These are phyloP conservation scores for Chytridiales sp. DNA, from an alignment of 371 early-diverging fungal species.

Conservation along the genomic window DNA sequence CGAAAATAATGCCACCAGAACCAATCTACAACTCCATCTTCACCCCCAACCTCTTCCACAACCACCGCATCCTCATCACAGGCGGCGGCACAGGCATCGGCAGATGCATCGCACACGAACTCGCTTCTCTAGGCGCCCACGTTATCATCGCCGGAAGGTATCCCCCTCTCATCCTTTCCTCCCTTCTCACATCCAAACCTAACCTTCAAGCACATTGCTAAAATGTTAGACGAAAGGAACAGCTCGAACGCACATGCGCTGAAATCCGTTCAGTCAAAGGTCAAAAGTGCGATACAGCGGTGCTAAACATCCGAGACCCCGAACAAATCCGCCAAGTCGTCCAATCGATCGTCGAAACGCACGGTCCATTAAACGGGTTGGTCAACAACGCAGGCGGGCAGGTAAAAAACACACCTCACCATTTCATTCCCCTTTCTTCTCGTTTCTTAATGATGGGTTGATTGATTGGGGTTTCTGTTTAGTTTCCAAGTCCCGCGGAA, in stretches of 20 bases:
- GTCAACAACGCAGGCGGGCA: conserved; percentile 61
- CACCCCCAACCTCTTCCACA: conserved; percentile 34
- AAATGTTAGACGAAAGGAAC: conserved; percentile 31
- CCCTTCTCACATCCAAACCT: not conserved
- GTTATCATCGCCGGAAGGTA: conserved; percentile 50
- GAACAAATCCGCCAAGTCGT: conserved; percentile 34
- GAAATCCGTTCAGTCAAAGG: conserved; percentile 46
- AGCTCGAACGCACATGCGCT: conserved; percentile 28
- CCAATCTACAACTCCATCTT: not conserved
- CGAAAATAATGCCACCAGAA: no score
- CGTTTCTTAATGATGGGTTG: not conserved
- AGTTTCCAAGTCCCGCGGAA: conserved; percentile 30
- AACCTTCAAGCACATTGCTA: not conserved
- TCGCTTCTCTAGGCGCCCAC: conserved; percentile 52
- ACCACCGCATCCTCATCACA: conserved; percentile 41
- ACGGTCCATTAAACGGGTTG: conserved; percentile 44
- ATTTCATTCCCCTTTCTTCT: no score
- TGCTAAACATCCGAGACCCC: conserved; percentile 48
- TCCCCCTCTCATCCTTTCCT: not conserved
- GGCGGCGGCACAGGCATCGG: conserved; percentile 54
- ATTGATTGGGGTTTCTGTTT: not conserved
- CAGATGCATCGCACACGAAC: conserved; percentile 50
- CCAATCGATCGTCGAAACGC: conserved; percentile 36
- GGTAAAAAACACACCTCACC: conserved; percentile 34
- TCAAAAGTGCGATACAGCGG: conserved; percentile 33